Conservation (phyloP, 75 land plant genomes). For the Isoetes taiwanensis region DNA sequence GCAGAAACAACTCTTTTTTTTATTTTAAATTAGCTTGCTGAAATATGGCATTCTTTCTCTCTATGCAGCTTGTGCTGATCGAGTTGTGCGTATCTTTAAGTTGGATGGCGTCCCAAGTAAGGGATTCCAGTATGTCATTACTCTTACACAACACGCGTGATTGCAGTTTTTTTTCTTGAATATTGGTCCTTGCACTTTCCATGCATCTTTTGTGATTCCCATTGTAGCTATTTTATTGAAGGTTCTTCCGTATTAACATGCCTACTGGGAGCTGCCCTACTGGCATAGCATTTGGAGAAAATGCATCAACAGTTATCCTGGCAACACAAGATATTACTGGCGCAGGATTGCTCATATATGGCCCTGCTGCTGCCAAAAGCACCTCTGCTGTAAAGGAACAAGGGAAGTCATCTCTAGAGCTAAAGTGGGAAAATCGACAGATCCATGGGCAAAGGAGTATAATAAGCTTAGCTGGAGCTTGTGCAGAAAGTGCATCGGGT, state of each 20-base stretch:
- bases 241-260: constrained; percentile 68
- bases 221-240: constrained; percentile 10
- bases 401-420: constrained; percentile 64
- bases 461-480: constrained; percentile 40
- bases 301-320: constrained; percentile 58
- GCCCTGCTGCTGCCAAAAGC: constrained; percentile 39
- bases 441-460: constrained; percentile 55
- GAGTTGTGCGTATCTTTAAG: constrained; percentile 72
- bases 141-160: background rate
- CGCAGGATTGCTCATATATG: constrained; percentile 73
- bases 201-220: background rate
- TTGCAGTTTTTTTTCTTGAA: too few species aligned
- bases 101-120: constrained; percentile 75
- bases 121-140: constrained; percentile 91
- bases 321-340: constrained; percentile 59
- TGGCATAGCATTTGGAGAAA: constrained; percentile 67
- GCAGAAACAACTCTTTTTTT: too few species aligned
- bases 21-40: too few species aligned
- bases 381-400: constrained; percentile 45
- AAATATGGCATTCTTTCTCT: too few species aligned
- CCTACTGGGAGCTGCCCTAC: constrained; percentile 69
- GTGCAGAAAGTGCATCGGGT: constrained; percentile 72
- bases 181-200: constrained; percentile 2
- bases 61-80: constrained; percentile 91
- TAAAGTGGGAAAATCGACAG: constrained; percentile 81